Base-by-base conservation (phyloP, 768 basidiomycete genomes). In the Sporobolomyces phaffii region DNA sequence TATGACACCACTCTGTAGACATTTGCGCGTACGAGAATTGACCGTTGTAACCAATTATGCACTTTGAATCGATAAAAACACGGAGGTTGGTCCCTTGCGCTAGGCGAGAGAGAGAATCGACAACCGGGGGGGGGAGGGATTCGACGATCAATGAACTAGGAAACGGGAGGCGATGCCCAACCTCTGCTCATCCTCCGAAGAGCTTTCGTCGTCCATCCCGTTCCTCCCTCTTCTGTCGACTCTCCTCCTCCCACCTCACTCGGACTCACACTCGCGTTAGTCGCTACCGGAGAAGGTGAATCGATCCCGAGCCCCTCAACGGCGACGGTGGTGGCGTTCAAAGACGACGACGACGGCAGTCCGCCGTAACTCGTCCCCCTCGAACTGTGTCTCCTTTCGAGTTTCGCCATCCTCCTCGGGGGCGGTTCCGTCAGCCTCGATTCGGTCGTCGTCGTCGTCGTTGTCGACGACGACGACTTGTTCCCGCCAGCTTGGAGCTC, bases 401-500 rank as follows among this genome's bases (percentile, higher is more conserved):
- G 24, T 20, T 49, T 40, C 26, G 33, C 44, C 60, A 67, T 31
- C 26, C 65, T 24, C 38, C 44, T 51, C 5, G 18, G 29, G 36
- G 60, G 62, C 44, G 61, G 83, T 75, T 92, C 90, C 2, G 91
- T 91, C 77, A 89, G 91, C n/a, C n/a, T n/a, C n/a, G n/a, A n/a
- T n/a, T n/a, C n/a, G n/a, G n/a, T n/a, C n/a, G n/a, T n/a, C n/a
- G n/a, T n/a, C n/a, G n/a, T n/a, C n/a, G n/a, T n/a, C n/a, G n/a
- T n/a, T n/a, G n/a, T n/a, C n/a, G n/a, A n/a, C n/a, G n/a, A n/a
- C n/a, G n/a, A n/a, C n/a, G n/a, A n/a, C n/a, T n/a, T n/a, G n/a
- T n/a, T n/a, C n/a, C n/a, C n/a, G n/a, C n/a, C n/a, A n/a, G n/a
- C n/a, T n/a, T n/a, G n/a, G n/a, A n/a, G n/a, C 75, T 92, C 90